Conservation (phyloP, 176 grass and related monocot species). For the Thinopyrum elongatum region DNA sequence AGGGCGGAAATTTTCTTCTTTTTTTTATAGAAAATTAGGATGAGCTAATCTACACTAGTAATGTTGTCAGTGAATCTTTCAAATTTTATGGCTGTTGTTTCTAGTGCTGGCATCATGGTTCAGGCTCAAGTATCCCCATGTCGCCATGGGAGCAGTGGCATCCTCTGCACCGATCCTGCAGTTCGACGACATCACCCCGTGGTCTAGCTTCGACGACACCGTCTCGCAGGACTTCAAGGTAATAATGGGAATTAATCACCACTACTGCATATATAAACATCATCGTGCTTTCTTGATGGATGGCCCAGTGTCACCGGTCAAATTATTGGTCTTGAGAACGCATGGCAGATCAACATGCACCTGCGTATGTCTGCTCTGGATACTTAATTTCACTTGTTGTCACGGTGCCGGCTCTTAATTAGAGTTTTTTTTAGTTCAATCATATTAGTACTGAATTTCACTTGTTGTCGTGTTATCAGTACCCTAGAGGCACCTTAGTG, state of each 20-base stretch:
- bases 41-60: no score
- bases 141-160: conserved; percentile 77
- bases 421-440: not conserved
- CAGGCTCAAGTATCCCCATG: conserved; percentile 92
- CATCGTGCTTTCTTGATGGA: not conserved
- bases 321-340: not conserved
- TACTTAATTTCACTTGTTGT: no score
- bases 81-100: not conserved
- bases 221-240: conserved; percentile 88
- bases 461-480: not conserved
- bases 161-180: no score
- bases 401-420: not conserved
- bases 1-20: no score
- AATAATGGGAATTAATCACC: not conserved
- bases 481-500: not conserved
- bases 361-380: no score
- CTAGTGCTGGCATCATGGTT: conserved; percentile 91
- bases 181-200: conserved; percentile 70
- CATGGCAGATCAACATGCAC: no score
- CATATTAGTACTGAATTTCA: not conserved
- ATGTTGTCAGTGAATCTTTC: no score
- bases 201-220: conserved; percentile 81
- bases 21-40: no score
- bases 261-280: not conserved
- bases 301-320: not conserved